Evolutionary conservation across 495 filamentous ascomycete species (phyloP).

Genomic region (Podospora conica): DNA sequence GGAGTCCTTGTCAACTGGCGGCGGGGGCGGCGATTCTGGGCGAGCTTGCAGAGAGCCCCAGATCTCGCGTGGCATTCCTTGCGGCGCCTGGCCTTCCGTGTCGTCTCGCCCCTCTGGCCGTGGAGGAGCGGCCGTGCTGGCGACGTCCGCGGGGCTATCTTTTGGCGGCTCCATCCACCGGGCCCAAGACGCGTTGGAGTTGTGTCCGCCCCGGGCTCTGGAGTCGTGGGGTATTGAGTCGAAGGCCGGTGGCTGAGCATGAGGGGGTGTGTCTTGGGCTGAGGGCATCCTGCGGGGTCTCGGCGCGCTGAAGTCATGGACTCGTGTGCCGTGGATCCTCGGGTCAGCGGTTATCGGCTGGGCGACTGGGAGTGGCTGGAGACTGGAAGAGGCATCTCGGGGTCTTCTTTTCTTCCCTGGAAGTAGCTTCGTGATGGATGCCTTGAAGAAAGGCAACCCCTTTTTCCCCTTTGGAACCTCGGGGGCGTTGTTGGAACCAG

Average conservation of each 20-base stretch:
- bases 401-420: conserved; percentile 35
- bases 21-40: neutral
- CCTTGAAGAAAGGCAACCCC: conserved; percentile 46
- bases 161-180: neutral
- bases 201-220: neutral
- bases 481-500: conserved; percentile 35
- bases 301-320: conserved; percentile 90
- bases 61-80: neutral
- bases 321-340: conserved; percentile 71
- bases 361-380: conserved; percentile 46
- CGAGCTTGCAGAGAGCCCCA: neutral
- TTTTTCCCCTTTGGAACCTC: conserved; percentile 48
- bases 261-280: conserved; percentile 12
- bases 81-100: neutral
- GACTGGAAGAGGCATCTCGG: conserved; percentile 35
- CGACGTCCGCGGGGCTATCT: neutral
- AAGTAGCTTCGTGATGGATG: conserved; percentile 42
- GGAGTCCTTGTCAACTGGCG: conserved; percentile 6
- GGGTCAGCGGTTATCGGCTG: conserved; percentile 60
- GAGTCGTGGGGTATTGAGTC: neutral
- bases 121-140: neutral
- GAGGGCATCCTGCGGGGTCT: conserved; percentile 52
- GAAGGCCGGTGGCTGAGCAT: neutral
- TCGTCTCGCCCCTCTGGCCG: neutral
- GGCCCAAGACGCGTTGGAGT: neutral